These are phyloP conservation scores for Penicillium nordicum DNA, from an alignment of 2,329 filamentous ascomycete species.

Conservation along the genomic window DNA sequence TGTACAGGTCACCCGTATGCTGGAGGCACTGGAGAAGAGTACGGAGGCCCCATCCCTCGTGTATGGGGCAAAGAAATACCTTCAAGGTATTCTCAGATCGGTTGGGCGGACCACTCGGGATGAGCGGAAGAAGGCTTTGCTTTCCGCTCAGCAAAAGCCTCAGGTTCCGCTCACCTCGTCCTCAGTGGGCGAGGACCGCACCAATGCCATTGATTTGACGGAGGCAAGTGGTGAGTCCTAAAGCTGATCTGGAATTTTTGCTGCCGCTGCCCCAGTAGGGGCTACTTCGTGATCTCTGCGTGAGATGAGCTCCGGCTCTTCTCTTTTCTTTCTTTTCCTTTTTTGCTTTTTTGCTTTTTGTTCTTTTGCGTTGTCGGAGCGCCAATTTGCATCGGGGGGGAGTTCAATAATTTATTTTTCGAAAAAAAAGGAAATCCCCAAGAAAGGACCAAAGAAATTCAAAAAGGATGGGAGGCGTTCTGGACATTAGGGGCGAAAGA, in stretches of 20 bases:
- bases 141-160: not conserved
- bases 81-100: slow-evolving; percentile 55
- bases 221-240: not conserved
- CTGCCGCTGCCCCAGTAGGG: not conserved
- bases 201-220: not conserved
- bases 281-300: not conserved
- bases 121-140: slow-evolving; percentile 29
- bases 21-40: slow-evolving; percentile 59
- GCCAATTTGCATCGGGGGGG: not conserved
- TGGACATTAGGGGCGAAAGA: slow-evolving; percentile 3
- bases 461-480: not conserved
- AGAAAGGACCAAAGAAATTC: not conserved
- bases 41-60: slow-evolving; percentile 55
- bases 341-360: not conserved
- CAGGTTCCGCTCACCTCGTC: not conserved
- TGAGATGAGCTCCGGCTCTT: not conserved
- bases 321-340: not conserved
- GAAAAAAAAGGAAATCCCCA: not conserved
- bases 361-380: not conserved
- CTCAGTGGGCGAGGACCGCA: not conserved
- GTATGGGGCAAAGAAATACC: slow-evolving; percentile 54
- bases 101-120: slow-evolving; percentile 50
- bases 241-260: not conserved
- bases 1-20: slow-evolving; percentile 61
- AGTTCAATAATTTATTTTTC: not conserved